Conservation (phyloP, 768 basidiomycete genomes). For the Glaciozyma antarctica region DNA sequence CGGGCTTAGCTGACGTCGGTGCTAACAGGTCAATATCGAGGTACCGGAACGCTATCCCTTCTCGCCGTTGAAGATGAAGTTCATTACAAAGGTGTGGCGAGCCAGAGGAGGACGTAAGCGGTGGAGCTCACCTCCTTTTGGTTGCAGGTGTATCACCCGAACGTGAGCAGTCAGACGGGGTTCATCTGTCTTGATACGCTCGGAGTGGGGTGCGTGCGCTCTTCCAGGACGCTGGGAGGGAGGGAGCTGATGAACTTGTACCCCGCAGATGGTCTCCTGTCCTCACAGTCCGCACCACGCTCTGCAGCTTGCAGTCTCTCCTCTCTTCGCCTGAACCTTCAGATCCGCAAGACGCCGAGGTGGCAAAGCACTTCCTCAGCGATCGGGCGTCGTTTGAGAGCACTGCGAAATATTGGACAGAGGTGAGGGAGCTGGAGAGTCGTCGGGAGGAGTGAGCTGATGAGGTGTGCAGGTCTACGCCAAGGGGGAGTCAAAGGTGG, state of each 20-base stretch:
- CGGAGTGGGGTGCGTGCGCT: constrained; percentile 4
- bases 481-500: neutral
- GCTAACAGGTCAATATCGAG: neutral
- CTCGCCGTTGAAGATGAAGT: constrained; percentile 96
- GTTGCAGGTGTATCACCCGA: constrained; percentile 70
- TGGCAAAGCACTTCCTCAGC: constrained; percentile 91
- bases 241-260: constrained; percentile 1
- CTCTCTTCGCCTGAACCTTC: constrained; percentile 89
- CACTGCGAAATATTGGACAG: constrained; percentile 50
- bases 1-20: neutral
- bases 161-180: constrained; percentile 84
- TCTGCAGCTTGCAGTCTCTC: constrained; percentile 87
- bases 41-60: constrained; percentile 37
- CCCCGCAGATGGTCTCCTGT: constrained; percentile 43
- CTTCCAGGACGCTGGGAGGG: constrained; percentile 43
- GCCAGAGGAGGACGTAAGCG: neutral
- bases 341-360: constrained; percentile 57
- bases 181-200: constrained; percentile 65
- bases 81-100: constrained; percentile 53
- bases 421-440: constrained; percentile 58
- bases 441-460: constrained; percentile 55
- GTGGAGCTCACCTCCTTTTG: neutral
- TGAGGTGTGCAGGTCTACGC: constrained; percentile 3
- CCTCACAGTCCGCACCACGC: constrained; percentile 85
- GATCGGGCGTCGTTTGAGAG: constrained; percentile 76